Conservation (phyloP, 2,329 filamentous ascomycete species). For the Sporothrix phasma region DNA sequence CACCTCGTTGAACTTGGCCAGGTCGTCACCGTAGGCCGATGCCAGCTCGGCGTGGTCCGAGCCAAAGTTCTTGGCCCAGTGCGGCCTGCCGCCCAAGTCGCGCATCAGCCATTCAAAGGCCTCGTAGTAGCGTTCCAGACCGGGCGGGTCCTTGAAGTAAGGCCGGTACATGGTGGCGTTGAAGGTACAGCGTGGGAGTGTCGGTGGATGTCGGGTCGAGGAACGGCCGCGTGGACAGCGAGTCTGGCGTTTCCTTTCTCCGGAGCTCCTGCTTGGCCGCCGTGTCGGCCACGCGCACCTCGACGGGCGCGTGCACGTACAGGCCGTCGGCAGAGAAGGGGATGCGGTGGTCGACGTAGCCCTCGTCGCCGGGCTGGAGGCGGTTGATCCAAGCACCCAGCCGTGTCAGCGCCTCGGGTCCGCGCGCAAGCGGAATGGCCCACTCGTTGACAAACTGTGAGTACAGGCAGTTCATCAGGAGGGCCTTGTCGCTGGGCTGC, state of each 20-base stretch:
- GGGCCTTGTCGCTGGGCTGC: conserved; percentile 66
- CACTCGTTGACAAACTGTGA: conserved; percentile 99
- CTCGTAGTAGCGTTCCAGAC: conserved; percentile 59
- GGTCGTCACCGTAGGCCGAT: conserved; percentile 50
- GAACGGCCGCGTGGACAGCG: conserved; percentile 22
- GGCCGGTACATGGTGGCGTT: conserved; percentile 73
- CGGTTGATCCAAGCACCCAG: conserved; percentile 79
- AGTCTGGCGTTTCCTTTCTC: conserved; percentile 13
- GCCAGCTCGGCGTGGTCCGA: conserved; percentile 45
- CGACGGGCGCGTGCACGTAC: conserved; percentile 68
- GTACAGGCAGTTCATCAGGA: conserved; percentile 95
- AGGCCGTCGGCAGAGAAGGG: conserved; percentile 59
- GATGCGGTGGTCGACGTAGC: conserved; percentile 51
- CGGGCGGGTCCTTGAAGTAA: conserved; percentile 60
- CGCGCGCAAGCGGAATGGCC: conserved; percentile 78
- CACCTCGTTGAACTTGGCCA: conserved; percentile 52
- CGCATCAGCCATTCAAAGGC: conserved; percentile 78
- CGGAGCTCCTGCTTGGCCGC: conserved; percentile 27
- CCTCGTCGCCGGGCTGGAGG: conserved; percentile 43
- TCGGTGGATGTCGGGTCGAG: conserved; percentile 54
- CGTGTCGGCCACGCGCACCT: conserved; percentile 65
- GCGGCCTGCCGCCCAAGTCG: conserved; percentile 61
- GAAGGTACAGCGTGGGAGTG: conserved; percentile 63
- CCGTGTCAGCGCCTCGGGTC: conserved; percentile 75
- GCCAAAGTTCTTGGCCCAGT: conserved; percentile 76